Conservation (phyloP, 2,329 filamentous ascomycete genomes). For the Exophiala phaeomuriformis region DNA sequence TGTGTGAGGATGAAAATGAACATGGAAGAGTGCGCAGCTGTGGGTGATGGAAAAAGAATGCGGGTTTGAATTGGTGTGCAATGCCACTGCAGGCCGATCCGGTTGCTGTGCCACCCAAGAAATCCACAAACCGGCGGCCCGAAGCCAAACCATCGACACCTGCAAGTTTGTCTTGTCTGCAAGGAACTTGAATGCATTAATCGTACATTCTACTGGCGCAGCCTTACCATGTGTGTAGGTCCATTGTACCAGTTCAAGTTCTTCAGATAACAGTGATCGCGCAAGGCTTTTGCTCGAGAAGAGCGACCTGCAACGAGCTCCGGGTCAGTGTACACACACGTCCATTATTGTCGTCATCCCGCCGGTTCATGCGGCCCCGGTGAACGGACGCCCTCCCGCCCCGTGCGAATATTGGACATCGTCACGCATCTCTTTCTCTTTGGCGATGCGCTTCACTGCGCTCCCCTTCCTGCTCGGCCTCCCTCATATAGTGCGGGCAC, state of each 20-base stretch:
- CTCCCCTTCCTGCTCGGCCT: conserved; percentile 1
- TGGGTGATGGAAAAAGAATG: neutral
- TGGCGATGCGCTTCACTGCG: conserved; percentile 12
- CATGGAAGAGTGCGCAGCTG: neutral
- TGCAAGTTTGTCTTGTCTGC: no score
- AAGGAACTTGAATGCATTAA: no score
- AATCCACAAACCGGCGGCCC: neutral
- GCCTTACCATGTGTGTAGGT: neutral
- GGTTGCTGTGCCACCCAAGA: conserved; percentile 4
- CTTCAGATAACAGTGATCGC: no score
- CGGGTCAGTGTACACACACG: neutral
- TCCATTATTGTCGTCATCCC: neutral
- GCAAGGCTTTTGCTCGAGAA: no score
- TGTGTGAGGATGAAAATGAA: neutral
- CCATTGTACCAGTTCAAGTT: no score
- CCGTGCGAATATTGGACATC: conserved; percentile 1
- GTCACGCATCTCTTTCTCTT: neutral
- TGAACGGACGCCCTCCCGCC: conserved; percentile 4
- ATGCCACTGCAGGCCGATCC: neutral
- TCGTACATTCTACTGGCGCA: neutral
- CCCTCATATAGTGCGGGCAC: conserved; percentile 3
- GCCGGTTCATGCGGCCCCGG: conserved; percentile 10
- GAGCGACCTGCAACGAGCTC: neutral
- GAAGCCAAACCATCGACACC: neutral
- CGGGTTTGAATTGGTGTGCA: neutral